Evolutionary conservation across 192 early-diverging fungal species (phyloP).

Genomic region (Backusella liffmaniae): DNA sequence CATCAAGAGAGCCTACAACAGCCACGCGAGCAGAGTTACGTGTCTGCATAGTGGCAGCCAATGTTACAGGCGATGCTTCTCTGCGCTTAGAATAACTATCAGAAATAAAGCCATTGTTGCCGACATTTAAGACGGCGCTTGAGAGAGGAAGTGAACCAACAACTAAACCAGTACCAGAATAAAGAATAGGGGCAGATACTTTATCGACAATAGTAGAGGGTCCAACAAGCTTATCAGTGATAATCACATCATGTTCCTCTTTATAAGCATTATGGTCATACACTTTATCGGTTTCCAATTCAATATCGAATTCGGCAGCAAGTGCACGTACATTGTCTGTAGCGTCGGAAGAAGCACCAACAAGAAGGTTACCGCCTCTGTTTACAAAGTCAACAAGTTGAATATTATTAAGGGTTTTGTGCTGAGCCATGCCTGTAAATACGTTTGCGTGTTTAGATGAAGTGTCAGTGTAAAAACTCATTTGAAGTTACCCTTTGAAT

Average conservation of each 20-base stretch:
- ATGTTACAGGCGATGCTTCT: constrained; percentile 49
- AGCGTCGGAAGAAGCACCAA: constrained; percentile 65
- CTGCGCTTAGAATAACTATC: constrained; percentile 43
- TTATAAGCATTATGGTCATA: constrained; percentile 70
- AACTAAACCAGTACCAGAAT: constrained; percentile 77
- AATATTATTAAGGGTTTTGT: background rate
- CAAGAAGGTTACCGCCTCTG: constrained; percentile 86
- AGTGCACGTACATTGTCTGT: constrained; percentile 76
- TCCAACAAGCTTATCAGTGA: constrained; percentile 46
- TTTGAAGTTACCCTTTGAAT: constrained; percentile 52
- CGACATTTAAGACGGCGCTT: constrained; percentile 53
- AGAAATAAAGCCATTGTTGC: constrained; percentile 67
- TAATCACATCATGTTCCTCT: constrained; percentile 51
- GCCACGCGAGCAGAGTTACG: constrained; percentile 85
- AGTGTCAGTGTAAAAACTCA: background rate
- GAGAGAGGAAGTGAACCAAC: constrained; percentile 65
- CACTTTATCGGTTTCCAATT: constrained; percentile 72
- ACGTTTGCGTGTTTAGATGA: background rate
- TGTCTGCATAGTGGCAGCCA: constrained; percentile 88
- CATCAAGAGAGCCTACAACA: constrained; percentile 75
- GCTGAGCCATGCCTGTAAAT: background rate
- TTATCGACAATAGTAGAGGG: constrained; percentile 42
- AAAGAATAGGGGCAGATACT: constrained; percentile 56
- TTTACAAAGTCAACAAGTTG: constrained; percentile 82
- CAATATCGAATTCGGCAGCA: constrained; percentile 86